Conservation (phyloP, 1,139 yeast species). For the Blastobotrys niveus region DNA sequence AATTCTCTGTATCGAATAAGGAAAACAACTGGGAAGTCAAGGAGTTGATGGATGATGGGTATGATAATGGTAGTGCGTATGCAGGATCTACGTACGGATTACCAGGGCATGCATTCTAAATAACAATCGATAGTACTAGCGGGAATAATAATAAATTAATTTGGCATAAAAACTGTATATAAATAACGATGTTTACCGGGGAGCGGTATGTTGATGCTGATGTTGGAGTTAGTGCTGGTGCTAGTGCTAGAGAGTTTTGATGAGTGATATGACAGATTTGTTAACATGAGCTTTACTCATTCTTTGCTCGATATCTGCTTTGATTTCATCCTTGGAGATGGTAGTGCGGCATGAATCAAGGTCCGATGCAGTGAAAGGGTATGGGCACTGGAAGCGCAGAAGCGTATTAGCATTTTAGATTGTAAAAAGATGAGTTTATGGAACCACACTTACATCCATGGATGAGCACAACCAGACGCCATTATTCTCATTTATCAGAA, state of each 20-base stretch:
- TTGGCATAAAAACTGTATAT: background rate
- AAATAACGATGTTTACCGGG: background rate
- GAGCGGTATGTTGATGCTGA: too few relatives aligned
- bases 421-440: slow-evolving; percentile 17
- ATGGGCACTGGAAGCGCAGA: slow-evolving; percentile 27
- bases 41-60: slow-evolving; percentile 42
- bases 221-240: background rate
- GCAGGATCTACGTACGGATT: slow-evolving; percentile 30
- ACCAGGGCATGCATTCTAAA: slow-evolving; percentile 21
- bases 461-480: slow-evolving; percentile 34
- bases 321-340: slow-evolving; percentile 20
- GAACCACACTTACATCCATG: background rate
- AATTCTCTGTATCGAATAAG: slow-evolving; percentile 68
- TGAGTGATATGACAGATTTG: slow-evolving; percentile 13
- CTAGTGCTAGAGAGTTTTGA: slow-evolving; percentile 7
- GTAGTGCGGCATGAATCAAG: slow-evolving; percentile 13
- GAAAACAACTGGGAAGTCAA: slow-evolving; percentile 46
- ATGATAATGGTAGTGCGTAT: slow-evolving; percentile 38
- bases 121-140: background rate
- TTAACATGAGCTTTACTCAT: slow-evolving; percentile 21
- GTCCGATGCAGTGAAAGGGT: slow-evolving; percentile 31
- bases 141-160: background rate
- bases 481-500: slow-evolving; percentile 32
- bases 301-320: slow-evolving; percentile 20
- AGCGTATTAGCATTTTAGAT: slow-evolving; percentile 14